A percentile compares a stretch with the other conserved stretches of the same genome.
Conservation (phyloP, 352 stramenopile genomes). For the Pythium plurisporium region DNA sequence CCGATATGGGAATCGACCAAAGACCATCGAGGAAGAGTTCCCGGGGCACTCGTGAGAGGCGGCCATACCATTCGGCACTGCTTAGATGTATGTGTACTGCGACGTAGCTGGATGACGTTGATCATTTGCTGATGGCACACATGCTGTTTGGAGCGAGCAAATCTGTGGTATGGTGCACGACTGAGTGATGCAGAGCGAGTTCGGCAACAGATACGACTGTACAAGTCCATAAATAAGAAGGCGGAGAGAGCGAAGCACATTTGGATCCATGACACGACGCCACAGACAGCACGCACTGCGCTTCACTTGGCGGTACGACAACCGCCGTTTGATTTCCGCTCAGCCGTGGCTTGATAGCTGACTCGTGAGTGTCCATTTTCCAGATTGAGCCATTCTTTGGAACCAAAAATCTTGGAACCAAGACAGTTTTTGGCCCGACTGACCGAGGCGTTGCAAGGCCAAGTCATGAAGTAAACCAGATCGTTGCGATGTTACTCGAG, state of each 20-base stretch:
- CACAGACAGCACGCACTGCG: constrained; percentile 28
- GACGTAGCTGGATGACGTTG: too few species aligned
- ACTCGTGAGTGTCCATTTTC: neutral
- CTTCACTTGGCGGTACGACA: constrained; percentile 46
- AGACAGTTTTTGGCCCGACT: neutral
- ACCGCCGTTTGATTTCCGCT: neutral
- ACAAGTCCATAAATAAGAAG: neutral
- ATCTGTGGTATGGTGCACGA: constrained; percentile 15
- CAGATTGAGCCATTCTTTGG: neutral
- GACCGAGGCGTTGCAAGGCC: neutral
- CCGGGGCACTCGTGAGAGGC: constrained; percentile 30
- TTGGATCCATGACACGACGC: constrained; percentile 27
- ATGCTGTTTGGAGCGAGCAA: constrained; percentile 7
- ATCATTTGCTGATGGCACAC: neutral
- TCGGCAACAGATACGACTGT: neutral
- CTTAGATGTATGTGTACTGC: constrained; percentile 32
- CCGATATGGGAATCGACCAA: constrained; percentile 25
- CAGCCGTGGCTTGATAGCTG: neutral
- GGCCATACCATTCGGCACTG: constrained; percentile 19
- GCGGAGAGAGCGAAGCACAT: neutral
- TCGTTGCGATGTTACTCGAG: neutral
- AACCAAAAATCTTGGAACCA: neutral
- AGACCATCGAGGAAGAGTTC: constrained; percentile 37
- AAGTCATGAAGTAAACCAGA: neutral
- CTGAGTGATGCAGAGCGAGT: neutral